Evolutionary conservation across 192 early-diverging fungal species (phyloP).

Genomic region (Podila verticillata): DNA sequence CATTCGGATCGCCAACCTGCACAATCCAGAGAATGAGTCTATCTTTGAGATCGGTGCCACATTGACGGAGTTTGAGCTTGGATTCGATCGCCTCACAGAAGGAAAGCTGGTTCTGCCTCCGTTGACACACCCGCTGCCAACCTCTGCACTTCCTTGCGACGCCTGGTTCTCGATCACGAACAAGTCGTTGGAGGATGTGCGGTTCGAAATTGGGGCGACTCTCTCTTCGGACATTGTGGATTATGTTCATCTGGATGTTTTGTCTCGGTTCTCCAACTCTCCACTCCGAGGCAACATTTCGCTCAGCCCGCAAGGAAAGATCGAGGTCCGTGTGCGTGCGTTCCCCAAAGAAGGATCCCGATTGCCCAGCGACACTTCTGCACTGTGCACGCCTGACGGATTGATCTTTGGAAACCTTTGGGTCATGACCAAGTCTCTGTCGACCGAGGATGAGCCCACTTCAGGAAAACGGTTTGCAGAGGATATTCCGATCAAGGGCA

Average conservation of each 20-base stretch:
- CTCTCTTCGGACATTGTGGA: constrained; percentile 67
- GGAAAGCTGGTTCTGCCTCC: constrained; percentile 79
- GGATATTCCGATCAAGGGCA: constrained; percentile 72
- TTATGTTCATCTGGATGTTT: constrained; percentile 73
- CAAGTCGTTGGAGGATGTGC: constrained; percentile 77
- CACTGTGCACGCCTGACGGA: constrained; percentile 68
- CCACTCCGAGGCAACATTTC: constrained; percentile 75
- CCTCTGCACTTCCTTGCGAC: constrained; percentile 72
- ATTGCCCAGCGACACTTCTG: constrained; percentile 62
- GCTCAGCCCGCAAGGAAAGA: constrained; percentile 68
- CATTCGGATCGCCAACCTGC: constrained; percentile 70
- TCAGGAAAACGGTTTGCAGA: constrained; percentile 59
- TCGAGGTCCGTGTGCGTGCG: constrained; percentile 76
- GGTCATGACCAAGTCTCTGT: constrained; percentile 64
- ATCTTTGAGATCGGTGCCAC: constrained; percentile 58
- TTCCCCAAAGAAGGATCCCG: constrained; percentile 70
- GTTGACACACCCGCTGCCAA: constrained; percentile 71
- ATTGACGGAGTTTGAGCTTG: constrained; percentile 77
- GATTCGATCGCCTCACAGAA: constrained; percentile 73
- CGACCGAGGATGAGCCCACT: constrained; percentile 45
- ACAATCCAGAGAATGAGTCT: constrained; percentile 72
- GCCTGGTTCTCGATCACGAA: constrained; percentile 86
- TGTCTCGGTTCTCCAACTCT: constrained; percentile 86
- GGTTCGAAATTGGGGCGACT: constrained; percentile 79
- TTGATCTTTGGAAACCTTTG: constrained; percentile 75